A percentile compares a stretch with the other conserved stretches of the same genome.
Conservation (phyloP, 1,284 basidiomycete species). For the Ceraceosorus bombacis region DNA sequence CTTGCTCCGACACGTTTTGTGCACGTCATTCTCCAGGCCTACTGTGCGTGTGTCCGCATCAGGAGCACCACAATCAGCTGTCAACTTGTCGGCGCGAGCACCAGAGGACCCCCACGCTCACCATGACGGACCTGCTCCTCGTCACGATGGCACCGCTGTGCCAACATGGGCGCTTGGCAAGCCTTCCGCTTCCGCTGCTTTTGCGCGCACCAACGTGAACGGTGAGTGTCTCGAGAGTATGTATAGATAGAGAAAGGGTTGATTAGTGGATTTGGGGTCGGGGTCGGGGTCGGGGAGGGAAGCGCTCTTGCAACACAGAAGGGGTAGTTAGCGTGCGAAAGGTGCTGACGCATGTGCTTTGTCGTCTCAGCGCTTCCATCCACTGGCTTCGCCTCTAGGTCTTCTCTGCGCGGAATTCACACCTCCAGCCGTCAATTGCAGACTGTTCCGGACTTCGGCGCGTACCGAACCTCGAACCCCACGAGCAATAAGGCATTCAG, state of each 20-base stretch:
- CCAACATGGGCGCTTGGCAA: slow-evolving; percentile 62
- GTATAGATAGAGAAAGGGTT: too few species aligned
- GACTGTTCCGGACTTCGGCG: slow-evolving; percentile 73
- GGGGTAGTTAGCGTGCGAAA: neutral
- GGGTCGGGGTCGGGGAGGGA: neutral
- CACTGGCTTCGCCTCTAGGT: slow-evolving; percentile 1
- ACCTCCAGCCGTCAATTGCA: slow-evolving; percentile 35
- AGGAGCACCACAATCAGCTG: slow-evolving; percentile 14
- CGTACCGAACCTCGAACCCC: slow-evolving; percentile 66
- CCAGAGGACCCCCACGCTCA: slow-evolving; percentile 49
- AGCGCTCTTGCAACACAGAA: neutral
- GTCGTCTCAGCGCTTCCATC: neutral
- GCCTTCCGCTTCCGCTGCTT: slow-evolving; percentile 54
- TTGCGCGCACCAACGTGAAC: slow-evolving; percentile 62
- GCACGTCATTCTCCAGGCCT: neutral
- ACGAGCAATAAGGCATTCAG: slow-evolving; percentile 73
- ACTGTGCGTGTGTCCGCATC: slow-evolving; percentile 2
- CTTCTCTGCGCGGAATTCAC: slow-evolving; percentile 32
- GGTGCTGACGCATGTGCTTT: neutral
- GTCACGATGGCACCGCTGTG: slow-evolving; percentile 61
- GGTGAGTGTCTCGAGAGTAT: slow-evolving; percentile 55
- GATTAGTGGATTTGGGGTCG: neutral
- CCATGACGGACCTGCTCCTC: slow-evolving; percentile 56
- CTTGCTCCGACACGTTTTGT: neutral
- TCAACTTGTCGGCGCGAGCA: slow-evolving; percentile 37